Evolutionary conservation across 345 rosid genomes (phyloP).

Genomic region (Excoecaria cochinchinensis): DNA sequence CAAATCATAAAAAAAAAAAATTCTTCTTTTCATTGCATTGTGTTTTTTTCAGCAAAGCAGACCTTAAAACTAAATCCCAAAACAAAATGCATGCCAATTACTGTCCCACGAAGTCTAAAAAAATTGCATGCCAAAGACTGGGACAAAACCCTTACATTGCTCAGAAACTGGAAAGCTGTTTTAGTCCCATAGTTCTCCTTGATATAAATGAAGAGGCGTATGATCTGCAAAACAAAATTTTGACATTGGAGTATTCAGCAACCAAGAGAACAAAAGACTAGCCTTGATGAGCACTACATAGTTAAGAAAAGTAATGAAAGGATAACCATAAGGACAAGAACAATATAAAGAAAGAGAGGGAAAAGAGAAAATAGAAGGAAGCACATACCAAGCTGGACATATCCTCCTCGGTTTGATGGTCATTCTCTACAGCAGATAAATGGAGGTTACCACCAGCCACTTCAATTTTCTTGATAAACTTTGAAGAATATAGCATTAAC

Average conservation of each 20-base stretch:
- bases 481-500: conserved; percentile 70
- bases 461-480: conserved; percentile 63
- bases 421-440: conserved; percentile 38
- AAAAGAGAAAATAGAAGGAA: conserved; percentile 15
- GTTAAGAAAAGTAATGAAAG: background rate
- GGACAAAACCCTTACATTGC: conserved; percentile 55
- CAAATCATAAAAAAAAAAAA: background rate
- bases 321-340: background rate
- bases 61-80: background rate
- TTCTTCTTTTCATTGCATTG: background rate
- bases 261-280: background rate
- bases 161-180: conserved; percentile 84
- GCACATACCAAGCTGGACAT: conserved; percentile 78
- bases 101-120: background rate
- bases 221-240: conserved; percentile 59
- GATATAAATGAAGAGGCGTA: conserved; percentile 75
- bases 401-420: conserved; percentile 58
- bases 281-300: conserved; percentile 7
- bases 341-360: conserved; percentile 3
- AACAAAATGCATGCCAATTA: background rate
- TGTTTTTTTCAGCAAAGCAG: conserved; percentile 8
- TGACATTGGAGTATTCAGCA: background rate
- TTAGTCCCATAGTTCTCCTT: conserved; percentile 78
- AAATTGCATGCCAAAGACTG: background rate
- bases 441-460: conserved; percentile 47